phyloP scores from a whole-genome alignment of 768 basidiomycete species.

The Lyophyllum semitale region DNA sequence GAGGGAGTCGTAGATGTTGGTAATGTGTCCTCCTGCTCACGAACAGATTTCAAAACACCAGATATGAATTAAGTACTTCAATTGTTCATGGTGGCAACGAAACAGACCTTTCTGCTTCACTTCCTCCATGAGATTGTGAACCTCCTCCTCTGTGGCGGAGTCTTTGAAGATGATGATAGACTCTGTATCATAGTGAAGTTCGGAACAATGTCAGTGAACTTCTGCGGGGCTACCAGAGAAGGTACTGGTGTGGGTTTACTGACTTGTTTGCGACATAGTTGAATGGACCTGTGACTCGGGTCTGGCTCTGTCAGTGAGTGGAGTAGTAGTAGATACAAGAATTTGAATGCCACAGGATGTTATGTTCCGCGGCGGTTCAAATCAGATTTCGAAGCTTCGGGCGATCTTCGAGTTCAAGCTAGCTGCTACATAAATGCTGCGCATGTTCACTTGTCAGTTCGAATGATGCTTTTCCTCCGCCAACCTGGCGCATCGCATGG shows the following conservation, averaged over 20 bases:
- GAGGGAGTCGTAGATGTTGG: conserved; percentile 1
- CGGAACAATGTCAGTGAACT: not conserved
- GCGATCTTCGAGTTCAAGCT: no score
- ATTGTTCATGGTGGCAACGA: no score
- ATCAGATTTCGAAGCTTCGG: no score
- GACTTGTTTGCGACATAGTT: not conserved
- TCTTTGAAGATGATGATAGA: conserved; percentile 6
- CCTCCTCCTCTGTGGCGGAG: not conserved
- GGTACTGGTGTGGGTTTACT: not conserved
- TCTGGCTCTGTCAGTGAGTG: not conserved
- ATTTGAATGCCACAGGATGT: no score
- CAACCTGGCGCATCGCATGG: no score
- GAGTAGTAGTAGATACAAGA: not conserved
- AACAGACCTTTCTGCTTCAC: not conserved
- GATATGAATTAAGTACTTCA: no score
- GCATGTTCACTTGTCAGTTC: no score
- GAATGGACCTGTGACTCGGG: not conserved
- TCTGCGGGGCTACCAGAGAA: not conserved
- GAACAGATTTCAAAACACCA: no score
- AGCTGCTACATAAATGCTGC: no score
- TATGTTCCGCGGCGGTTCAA: no score
- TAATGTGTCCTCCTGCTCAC: conserved; percentile 3
- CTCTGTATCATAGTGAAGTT: not conserved
- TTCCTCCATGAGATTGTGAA: not conserved
- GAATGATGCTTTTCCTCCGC: no score